Conservation (phyloP, 108 stramenopile genomes). For the Stephanodiscus minutulus region DNA sequence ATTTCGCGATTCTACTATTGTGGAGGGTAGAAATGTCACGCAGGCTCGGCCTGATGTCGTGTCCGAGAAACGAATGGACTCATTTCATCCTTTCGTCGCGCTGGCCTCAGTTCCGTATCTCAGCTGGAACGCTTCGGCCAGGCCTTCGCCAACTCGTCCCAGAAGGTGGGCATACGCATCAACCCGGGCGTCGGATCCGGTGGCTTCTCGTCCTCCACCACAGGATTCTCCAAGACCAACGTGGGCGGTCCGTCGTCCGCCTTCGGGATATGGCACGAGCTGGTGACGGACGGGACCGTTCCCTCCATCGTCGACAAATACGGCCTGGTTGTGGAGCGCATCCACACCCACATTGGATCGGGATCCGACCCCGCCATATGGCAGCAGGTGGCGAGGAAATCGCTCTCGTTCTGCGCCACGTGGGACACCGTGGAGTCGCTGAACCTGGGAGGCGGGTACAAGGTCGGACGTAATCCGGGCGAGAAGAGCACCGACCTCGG, state of each 20-base stretch:
- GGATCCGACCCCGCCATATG: slow-evolving; percentile 97
- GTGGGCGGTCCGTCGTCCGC: slow-evolving; percentile 96
- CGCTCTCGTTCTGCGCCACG: slow-evolving; percentile 84
- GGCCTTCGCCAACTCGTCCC: slow-evolving; percentile 75
- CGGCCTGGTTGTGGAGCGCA: slow-evolving; percentile 88
- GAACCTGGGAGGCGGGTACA: slow-evolving; percentile 98
- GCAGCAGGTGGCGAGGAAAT: slow-evolving; percentile 90
- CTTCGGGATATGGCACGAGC: slow-evolving; percentile 95
- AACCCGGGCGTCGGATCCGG: slow-evolving; percentile 98
- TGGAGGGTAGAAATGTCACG: not conserved
- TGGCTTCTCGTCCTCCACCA: slow-evolving; percentile 90
- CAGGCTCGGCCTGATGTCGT: too few species aligned
- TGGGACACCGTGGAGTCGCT: slow-evolving; percentile 85
- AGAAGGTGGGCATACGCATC: slow-evolving; percentile 92
- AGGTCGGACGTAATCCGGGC: slow-evolving; percentile 93
- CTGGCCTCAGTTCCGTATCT: slow-evolving; percentile 72
- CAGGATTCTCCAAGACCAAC: slow-evolving; percentile 92
- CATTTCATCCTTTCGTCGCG: not conserved
- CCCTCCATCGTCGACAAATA: slow-evolving; percentile 87
- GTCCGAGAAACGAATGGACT: not conserved
- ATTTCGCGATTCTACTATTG: slow-evolving; percentile 7
- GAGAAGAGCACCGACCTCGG: slow-evolving; percentile 94
- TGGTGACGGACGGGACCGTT: slow-evolving; percentile 82
- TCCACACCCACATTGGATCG: slow-evolving; percentile 98
- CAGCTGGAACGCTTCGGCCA: slow-evolving; percentile 91